A percentile compares a stretch with the other conserved stretches of the same genome.
Conservation (phyloP, 2,329 filamentous ascomycete species). For the Botryosphaeria dothidea region DNA sequence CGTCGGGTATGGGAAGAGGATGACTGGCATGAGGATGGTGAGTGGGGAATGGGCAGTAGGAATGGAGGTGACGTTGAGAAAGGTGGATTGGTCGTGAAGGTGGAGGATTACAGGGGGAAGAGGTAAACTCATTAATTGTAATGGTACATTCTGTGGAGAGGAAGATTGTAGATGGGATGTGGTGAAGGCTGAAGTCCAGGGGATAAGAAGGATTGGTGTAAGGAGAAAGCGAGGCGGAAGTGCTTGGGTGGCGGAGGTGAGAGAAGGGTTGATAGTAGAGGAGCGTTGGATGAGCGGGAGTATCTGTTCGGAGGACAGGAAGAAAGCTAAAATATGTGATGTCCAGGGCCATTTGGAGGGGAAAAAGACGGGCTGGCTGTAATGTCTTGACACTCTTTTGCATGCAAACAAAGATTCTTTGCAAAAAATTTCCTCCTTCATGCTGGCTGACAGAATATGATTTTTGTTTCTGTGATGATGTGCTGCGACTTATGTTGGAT, state of each 20-base stretch:
- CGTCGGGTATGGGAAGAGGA: slow-evolving; percentile 1
- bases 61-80: neutral
- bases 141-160: neutral
- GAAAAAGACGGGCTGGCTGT: neutral
- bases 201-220: no score
- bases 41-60: neutral
- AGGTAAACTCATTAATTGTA: neutral
- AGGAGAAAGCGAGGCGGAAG: no score
- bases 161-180: neutral
- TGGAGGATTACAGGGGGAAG: slow-evolving; percentile 1
- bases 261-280: no score
- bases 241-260: no score
- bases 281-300: no score
- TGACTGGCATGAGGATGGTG: neutral
- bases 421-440: neutral
- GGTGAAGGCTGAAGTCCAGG: neutral
- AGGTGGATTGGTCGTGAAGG: neutral
- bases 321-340: neutral
- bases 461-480: no score
- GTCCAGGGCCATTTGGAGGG: neutral
- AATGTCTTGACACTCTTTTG: slow-evolving; percentile 1
- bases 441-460: no score
- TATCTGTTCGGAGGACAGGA: neutral
- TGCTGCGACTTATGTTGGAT: no score
- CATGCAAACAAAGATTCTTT: neutral